These are phyloP conservation scores for Sarcodon sp. DNA, from an alignment of 768 basidiomycete species.

Conservation along the genomic window DNA sequence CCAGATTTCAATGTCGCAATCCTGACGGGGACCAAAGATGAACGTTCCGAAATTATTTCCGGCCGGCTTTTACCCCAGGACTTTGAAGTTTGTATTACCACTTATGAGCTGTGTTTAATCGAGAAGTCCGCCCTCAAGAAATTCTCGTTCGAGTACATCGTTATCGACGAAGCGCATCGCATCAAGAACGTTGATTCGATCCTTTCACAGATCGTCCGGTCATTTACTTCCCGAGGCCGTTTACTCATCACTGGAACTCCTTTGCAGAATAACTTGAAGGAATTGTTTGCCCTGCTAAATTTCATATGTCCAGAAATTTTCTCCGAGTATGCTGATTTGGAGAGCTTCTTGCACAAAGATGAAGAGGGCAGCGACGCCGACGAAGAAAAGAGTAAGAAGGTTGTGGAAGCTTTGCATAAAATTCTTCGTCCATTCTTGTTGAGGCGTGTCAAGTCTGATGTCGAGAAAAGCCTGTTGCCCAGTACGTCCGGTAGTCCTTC, in stretches of 20 bases:
- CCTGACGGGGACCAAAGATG: conserved; percentile 82
- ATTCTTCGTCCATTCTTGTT: conserved; percentile 92
- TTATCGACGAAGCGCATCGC: conserved; percentile 97
- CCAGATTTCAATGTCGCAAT: conserved; percentile 76
- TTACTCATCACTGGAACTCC: conserved; percentile 96
- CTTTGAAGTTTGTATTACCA: conserved; percentile 91
- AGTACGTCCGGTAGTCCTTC: conserved; percentile 31
- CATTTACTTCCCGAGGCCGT: conserved; percentile 80
- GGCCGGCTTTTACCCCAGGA: conserved; percentile 71
- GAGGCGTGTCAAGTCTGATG: conserved; percentile 89
- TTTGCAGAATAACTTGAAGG: conserved; percentile 92
- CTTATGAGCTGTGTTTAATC: conserved; percentile 94
- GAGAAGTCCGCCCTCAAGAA: conserved; percentile 90
- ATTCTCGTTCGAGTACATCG: conserved; percentile 94
- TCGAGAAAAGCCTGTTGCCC: conserved; percentile 90
- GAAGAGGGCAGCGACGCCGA: conserved; percentile 52
- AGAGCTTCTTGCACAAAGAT: conserved; percentile 89
- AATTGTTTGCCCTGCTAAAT: conserved; percentile 83
- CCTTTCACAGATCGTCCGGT: conserved; percentile 85
- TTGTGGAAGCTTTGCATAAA: conserved; percentile 95
- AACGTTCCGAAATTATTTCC: conserved; percentile 72
- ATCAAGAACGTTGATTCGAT: conserved; percentile 99
- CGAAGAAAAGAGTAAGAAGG: conserved; percentile 79
- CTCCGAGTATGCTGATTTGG: conserved; percentile 81
- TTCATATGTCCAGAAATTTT: conserved; percentile 98